phyloP scores from a whole-genome alignment of 176 grass and related monocot species.

The Paspalum vaginatum region DNA sequence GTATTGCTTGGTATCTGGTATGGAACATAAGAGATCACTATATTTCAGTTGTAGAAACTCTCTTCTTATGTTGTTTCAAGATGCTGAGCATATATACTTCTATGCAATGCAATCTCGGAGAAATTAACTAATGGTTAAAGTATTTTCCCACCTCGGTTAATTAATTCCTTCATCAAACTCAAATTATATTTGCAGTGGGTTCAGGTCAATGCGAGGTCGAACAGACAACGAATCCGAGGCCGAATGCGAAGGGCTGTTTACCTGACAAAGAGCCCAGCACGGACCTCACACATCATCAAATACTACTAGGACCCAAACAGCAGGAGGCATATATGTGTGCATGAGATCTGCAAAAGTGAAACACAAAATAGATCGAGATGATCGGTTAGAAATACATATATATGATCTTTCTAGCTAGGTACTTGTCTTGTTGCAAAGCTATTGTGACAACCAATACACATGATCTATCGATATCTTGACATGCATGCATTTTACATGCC shows the following conservation, averaged over 20 bases:
- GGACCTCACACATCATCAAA: slow-evolving; percentile 25
- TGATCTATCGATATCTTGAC: background rate
- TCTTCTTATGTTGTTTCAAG: too few species aligned
- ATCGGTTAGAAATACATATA: background rate
- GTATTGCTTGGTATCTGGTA: too few species aligned
- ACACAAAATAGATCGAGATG: background rate
- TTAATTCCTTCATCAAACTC: background rate
- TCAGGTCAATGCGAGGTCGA: slow-evolving; percentile 37
- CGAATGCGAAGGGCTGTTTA: slow-evolving; percentile 34
- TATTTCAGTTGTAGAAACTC: too few species aligned
- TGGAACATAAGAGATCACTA: too few species aligned
- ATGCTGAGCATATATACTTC: too few species aligned
- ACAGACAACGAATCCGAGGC: slow-evolving; percentile 60
- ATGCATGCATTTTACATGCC: background rate
- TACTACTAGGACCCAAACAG: background rate
- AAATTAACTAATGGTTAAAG: background rate
- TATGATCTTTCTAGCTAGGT: background rate
- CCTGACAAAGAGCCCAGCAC: slow-evolving; percentile 51
- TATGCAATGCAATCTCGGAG: too few species aligned
- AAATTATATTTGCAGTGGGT: background rate
- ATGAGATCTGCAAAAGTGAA: background rate
- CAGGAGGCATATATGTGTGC: background rate
- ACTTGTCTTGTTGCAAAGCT: background rate
- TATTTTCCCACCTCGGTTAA: background rate
- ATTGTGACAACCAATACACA: background rate